Evolutionary conservation across 2,329 filamentous ascomycete genomes (phyloP), one percentile per base, ranked within the genome.

Genomic region (Phaeosphaeriaceae sp.): DNA sequence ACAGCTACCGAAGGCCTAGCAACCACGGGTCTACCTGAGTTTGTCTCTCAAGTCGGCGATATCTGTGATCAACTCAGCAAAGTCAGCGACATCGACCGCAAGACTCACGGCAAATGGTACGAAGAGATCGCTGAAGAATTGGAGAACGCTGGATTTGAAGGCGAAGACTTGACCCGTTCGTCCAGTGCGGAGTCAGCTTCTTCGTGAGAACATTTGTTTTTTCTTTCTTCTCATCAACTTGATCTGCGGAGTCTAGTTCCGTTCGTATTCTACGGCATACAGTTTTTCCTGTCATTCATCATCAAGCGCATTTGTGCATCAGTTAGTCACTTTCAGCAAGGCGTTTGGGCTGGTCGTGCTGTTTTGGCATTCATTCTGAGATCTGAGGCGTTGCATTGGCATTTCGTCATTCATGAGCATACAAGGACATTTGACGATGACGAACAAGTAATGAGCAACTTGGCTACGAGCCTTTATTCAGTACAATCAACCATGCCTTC

Each of bases 1-100:
- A 87, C 84, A 0, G 89, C 89, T 0, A 86, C 86, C 11, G 90
- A 93, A 74, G 88, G 86, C 57, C 82, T 93, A 7, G 89, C 89
- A 0, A 84, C 84, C 2, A 83, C 90, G 19, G 91, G 91, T 0
- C 78, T 93, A 56, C 88, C 88, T 0, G 91, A 93, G 76, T 93
- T 93, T 72, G 88, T 90, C 17, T 85, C 86, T 25, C 86, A 84
- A 59, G 87, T 93, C 15, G 83, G 88, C 31, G 86, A 87, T 49
- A 88, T 93, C 66, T 87, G 91, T 7, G 89, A 91, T 33, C 82
- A 89, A 69, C 78, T 93, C 58, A 83, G 85, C 44, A 84, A 85
- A 70, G 83, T 92, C 3, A 87, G 88, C 15, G 80, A 80, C 4
- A 87, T 92, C 5, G 90, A 93, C 71, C 83, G 88, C 61, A 87